Base-by-base conservation (phyloP, 78 protist genomes). In the Neovahlkampfia damariscottae region DNA sequence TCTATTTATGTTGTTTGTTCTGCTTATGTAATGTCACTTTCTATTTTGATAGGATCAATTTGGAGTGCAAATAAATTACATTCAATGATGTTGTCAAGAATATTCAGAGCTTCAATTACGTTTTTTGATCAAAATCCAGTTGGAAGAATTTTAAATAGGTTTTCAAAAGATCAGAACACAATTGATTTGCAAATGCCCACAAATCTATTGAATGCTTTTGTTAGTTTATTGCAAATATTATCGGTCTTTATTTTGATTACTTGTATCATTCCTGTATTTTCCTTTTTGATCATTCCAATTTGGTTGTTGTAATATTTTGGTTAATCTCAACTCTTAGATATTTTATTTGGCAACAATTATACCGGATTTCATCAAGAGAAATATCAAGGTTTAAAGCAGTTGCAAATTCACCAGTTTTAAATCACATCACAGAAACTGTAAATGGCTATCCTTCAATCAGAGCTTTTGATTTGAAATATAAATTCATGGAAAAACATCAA, bases 381-480 rank as follows among this genome's bases (percentile, higher is more conserved):
- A 69, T 88, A 29, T 83, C 85, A 78, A 76, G 90, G 27, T 28
- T 93, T 3, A 93, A 90, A 19, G 68, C 80, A 27, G 41, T 93
- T 19, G 28, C 94, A 19, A 75, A 92, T 31, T 81, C 95, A 5
- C 98, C 98, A 6, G 68, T 92, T 50, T 91, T 68, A 58, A 66
- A 94, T n/a, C 76, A 80, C 74, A 91, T 94, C 84, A 10, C 86
- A 3, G 93, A 88, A 35, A 87, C 93, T 3, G 82, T 96, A 6
- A 71, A 76, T 36, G 99, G 99, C 37, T 78, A 89, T 29, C 9
- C 94, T 1, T 86, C 95, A 9, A 88, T 96, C 62, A 86, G 98
- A 37, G 93, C 98, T 1, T 92, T n/a, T n/a, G n/a, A n/a, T n/a
- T n/a, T n/a, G n/a, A n/a, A n/a, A n/a, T n/a, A n/a, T n/a, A n/a